Evolutionary conservation across 1,139 yeast genomes (phyloP).

Genomic region (Hyphopichia khmerensis): DNA sequence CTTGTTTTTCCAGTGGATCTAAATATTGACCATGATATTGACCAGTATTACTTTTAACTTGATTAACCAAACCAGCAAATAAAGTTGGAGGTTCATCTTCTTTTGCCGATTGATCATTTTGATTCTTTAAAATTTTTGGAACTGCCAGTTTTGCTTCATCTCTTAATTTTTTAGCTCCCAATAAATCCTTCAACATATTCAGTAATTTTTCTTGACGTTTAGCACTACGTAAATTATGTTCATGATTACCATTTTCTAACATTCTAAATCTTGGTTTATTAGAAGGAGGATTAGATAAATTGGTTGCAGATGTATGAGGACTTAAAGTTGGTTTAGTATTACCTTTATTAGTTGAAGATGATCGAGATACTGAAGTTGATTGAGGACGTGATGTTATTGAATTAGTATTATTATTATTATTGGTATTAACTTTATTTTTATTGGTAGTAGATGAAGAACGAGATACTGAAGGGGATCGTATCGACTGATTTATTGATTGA

Average conservation of each 20-base stretch:
- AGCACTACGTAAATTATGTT: slow-evolving; percentile 73
- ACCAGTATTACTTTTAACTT: slow-evolving; percentile 46
- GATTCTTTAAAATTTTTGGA: slow-evolving; percentile 52
- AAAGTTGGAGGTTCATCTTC: slow-evolving; percentile 63
- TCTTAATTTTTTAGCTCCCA: slow-evolving; percentile 78
- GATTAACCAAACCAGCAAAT: slow-evolving; percentile 77
- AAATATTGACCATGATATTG: slow-evolving; percentile 20
- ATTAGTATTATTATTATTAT: background rate
- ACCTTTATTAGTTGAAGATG: slow-evolving; percentile 13
- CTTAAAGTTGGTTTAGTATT: slow-evolving; percentile 1
- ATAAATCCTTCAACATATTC: slow-evolving; percentile 80
- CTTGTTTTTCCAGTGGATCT: slow-evolving; percentile 18
- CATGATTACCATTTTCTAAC: slow-evolving; percentile 69
- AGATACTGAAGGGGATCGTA: slow-evolving; percentile 4
- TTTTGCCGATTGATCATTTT: slow-evolving; percentile 1
- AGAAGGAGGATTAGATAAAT: background rate
- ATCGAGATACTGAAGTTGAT: slow-evolving; percentile 13
- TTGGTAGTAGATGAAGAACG: slow-evolving; percentile 4
- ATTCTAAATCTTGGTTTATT: slow-evolving; percentile 48
- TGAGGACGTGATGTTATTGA: background rate
- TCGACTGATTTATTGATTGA: background rate
- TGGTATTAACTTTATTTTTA: background rate
- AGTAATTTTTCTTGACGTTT: slow-evolving; percentile 86
- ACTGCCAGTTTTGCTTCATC: slow-evolving; percentile 83
- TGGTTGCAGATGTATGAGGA: slow-evolving; percentile 2